phyloP scores from a whole-genome alignment of 345 rosid genomes.

The Heritiera fomes region DNA sequence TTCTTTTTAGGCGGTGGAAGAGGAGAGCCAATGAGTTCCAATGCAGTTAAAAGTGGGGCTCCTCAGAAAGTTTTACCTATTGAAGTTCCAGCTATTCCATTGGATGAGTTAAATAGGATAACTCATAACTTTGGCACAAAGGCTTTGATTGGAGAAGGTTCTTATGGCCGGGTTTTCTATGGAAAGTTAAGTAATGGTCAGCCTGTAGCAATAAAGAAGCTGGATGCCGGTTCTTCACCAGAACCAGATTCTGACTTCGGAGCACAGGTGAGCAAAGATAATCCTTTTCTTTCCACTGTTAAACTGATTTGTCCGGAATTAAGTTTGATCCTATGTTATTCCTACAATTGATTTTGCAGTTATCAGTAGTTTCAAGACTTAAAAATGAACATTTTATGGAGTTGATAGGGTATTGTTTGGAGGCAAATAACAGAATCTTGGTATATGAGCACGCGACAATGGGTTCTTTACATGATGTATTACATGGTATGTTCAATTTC shows the following conservation, averaged over 20 bases:
- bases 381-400: conserved; percentile 85
- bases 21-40: conserved; percentile 71
- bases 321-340: conserved; percentile 10
- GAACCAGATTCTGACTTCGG: conserved; percentile 85
- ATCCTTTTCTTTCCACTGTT: neutral
- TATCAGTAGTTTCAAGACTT: conserved; percentile 83
- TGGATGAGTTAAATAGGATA: conserved; percentile 67
- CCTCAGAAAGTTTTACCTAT: conserved; percentile 78
- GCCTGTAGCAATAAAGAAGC: conserved; percentile 81
- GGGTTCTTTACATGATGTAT: conserved; percentile 92
- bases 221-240: conserved; percentile 70
- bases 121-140: conserved; percentile 72
- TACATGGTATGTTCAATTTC: conserved; percentile 60
- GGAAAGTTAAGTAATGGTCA: conserved; percentile 55
- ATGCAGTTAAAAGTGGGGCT: conserved; percentile 58
- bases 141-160: conserved; percentile 94
- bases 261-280: conserved; percentile 56
- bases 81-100: conserved; percentile 62
- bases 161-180: conserved; percentile 88
- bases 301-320: neutral
- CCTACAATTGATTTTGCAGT: conserved; percentile 37
- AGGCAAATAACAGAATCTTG: conserved; percentile 68
- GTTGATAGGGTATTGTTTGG: conserved; percentile 82
- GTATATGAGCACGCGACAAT: conserved; percentile 71
- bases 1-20: conserved; percentile 51